Percentiles rank a stretch among this genome's conserved stretches.
phyloP scores from a whole-genome alignment of 73 alveolate species.

The Halteria grandinella region DNA sequence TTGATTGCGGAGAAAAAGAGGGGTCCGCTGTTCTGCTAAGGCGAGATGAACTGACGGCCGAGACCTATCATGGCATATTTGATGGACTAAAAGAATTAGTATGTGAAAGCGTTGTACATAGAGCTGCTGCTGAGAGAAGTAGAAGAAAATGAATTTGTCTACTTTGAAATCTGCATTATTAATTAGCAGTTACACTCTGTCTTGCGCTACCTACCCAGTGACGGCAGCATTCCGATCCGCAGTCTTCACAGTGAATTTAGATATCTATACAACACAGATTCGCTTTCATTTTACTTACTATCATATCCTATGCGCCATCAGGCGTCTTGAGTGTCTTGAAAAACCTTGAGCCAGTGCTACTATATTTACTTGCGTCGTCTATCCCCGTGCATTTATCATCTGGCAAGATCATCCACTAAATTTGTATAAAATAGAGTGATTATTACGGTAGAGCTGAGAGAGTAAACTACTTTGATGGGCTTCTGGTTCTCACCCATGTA shows the following conservation, averaged over 20 bases:
- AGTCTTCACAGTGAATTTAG: constrained; percentile 7
- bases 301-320: background rate
- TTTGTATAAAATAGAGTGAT: background rate
- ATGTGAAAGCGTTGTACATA: background rate
- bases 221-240: constrained; percentile 15
- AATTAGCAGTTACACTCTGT: background rate
- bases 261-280: background rate
- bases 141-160: constrained; percentile 6
- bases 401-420: constrained; percentile 34
- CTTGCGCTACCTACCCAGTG: constrained; percentile 22
- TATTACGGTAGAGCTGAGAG: constrained; percentile 24
- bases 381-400: background rate
- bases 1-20: background rate
- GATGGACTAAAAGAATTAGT: background rate
- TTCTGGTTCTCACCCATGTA: constrained; percentile 1
- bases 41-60: constrained; percentile 25
- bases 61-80: constrained; percentile 22
- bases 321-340: constrained; percentile 14
- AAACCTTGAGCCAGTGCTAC: background rate
- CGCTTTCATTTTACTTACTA: background rate
- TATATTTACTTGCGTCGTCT: background rate
- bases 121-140: background rate
- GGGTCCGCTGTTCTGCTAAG: constrained; percentile 27
- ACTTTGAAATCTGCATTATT: constrained; percentile 5
- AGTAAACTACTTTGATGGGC: constrained; percentile 10